Conservation (phyloP, 768 basidiomycete genomes). For the Kwoniella sp. region DNA sequence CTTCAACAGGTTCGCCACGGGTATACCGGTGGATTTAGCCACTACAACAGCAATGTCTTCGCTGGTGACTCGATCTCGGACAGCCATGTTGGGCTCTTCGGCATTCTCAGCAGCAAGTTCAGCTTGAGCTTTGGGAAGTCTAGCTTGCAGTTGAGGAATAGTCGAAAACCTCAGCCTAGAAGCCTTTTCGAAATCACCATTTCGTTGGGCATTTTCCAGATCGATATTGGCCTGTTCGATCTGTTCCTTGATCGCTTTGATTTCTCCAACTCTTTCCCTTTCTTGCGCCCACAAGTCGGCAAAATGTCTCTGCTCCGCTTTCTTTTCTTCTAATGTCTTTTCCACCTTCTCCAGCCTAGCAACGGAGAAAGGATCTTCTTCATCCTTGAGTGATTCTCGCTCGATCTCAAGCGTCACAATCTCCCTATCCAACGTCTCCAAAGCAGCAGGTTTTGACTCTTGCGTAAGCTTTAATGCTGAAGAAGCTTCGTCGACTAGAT, state of each 20-base stretch:
- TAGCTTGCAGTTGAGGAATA: conserved; percentile 76
- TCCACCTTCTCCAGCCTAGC: conserved; percentile 73
- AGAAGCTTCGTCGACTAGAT: conserved; percentile 90
- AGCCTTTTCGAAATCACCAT: conserved; percentile 82
- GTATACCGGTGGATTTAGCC: conserved; percentile 85
- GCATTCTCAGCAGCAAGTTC: conserved; percentile 60
- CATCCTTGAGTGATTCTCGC: conserved; percentile 83
- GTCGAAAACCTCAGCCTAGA: conserved; percentile 79
- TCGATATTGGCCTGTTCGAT: conserved; percentile 82
- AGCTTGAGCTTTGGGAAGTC: conserved; percentile 65
- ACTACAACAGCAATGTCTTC: conserved; percentile 86
- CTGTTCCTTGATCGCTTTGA: conserved; percentile 57
- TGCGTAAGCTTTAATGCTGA: conserved; percentile 83
- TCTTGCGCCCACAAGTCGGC: conserved; percentile 68
- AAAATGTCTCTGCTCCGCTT: conserved; percentile 65
- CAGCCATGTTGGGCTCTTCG: conserved; percentile 63
- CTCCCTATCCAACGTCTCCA: conserved; percentile 78
- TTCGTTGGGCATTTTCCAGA: conserved; percentile 82
- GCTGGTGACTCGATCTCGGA: conserved; percentile 85
- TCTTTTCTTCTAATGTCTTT: conserved; percentile 64
- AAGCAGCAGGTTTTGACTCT: conserved; percentile 74
- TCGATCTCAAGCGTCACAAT: conserved; percentile 88
- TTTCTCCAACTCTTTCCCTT: conserved; percentile 54
- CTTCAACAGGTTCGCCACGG: conserved; percentile 81
- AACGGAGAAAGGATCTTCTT: conserved; percentile 77